Conservation (phyloP, 2,329 filamentous ascomycete genomes). For the Aureobasidium sp. region DNA sequence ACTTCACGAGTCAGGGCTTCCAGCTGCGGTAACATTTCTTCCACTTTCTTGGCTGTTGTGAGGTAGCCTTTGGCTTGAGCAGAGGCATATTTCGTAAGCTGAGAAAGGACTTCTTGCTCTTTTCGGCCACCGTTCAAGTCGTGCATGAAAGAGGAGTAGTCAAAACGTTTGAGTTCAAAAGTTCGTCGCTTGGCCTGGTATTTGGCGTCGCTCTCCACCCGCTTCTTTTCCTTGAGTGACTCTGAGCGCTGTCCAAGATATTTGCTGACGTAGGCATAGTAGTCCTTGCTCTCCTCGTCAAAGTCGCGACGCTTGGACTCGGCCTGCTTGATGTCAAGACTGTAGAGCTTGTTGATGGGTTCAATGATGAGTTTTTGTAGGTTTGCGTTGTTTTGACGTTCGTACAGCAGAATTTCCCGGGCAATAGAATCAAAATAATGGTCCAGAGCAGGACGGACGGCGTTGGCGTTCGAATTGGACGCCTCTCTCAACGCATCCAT, state of each 20-base stretch:
- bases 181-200: constrained; percentile 90
- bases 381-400: constrained; percentile 74
- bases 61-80: constrained; percentile 80
- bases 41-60: constrained; percentile 76
- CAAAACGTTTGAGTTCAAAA: constrained; percentile 95
- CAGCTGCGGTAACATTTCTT: constrained; percentile 77
- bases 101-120: constrained; percentile 91
- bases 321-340: constrained; percentile 93
- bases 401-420: constrained; percentile 79
- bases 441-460: constrained; percentile 92
- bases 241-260: constrained; percentile 97
- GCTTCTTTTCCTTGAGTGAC: constrained; percentile 94
- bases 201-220: constrained; percentile 88
- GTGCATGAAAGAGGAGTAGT: constrained; percentile 98
- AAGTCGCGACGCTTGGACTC: constrained; percentile 97
- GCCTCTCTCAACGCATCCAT: constrained; percentile 82
- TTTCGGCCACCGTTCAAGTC: constrained; percentile 98
- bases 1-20: constrained; percentile 85
- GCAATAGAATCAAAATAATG: constrained; percentile 98
- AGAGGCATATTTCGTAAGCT: constrained; percentile 89
- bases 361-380: constrained; percentile 93
- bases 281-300: constrained; percentile 97
- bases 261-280: constrained; percentile 88
- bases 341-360: constrained; percentile 84
- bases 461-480: constrained; percentile 84